These are phyloP conservation scores for Platanus orientalis DNA, from an alignment of 164 flowering plant species.

Conservation along the genomic window DNA sequence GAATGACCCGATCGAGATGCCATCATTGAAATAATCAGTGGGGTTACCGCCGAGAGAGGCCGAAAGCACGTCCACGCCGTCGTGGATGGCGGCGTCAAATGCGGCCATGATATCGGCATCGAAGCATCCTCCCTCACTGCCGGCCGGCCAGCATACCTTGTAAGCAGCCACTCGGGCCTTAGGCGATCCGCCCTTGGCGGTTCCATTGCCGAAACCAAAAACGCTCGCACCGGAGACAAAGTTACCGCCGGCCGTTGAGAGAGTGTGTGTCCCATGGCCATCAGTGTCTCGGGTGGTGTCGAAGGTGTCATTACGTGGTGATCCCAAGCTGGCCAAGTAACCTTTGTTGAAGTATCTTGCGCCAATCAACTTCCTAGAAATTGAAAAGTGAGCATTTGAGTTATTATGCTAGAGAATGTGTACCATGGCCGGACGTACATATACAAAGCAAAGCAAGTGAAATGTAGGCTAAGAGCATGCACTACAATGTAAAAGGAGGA, in stretches of 20 bases:
- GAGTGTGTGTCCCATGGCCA: conserved; percentile 52
- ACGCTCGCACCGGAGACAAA: conserved; percentile 32
- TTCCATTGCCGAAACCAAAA: conserved; percentile 30
- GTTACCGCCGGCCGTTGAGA: conserved; percentile 46
- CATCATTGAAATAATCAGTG: conserved; percentile 30
- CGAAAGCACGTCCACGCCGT: conserved; percentile 49
- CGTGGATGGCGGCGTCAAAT: conserved; percentile 44
- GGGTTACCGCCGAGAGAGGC: conserved; percentile 41
- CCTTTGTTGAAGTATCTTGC: conserved; percentile 39
- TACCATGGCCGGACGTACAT: too few relatives aligned
- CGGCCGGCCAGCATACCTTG: conserved; percentile 39
- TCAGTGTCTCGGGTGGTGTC: conserved; percentile 23
- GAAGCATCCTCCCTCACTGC: conserved; percentile 20
- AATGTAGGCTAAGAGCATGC: too few relatives aligned
- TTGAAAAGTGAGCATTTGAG: too few relatives aligned
- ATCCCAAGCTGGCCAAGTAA: conserved; percentile 4
- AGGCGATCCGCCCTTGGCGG: conserved; percentile 50
- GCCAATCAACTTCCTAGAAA: conserved; percentile 45
- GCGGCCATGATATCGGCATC: conserved; percentile 41
- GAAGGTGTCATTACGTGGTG: neutral
- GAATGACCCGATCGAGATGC: conserved; percentile 45
- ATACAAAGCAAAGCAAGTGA: too few relatives aligned
- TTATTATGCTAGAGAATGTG: too few relatives aligned
- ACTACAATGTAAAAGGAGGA: too few relatives aligned
- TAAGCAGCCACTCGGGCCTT: conserved; percentile 44